Evolutionary conservation across 106 monocot genomes (phyloP), one percentile per base, ranked within the genome.

Genomic region (Alisma plantagoaquatica): DNA sequence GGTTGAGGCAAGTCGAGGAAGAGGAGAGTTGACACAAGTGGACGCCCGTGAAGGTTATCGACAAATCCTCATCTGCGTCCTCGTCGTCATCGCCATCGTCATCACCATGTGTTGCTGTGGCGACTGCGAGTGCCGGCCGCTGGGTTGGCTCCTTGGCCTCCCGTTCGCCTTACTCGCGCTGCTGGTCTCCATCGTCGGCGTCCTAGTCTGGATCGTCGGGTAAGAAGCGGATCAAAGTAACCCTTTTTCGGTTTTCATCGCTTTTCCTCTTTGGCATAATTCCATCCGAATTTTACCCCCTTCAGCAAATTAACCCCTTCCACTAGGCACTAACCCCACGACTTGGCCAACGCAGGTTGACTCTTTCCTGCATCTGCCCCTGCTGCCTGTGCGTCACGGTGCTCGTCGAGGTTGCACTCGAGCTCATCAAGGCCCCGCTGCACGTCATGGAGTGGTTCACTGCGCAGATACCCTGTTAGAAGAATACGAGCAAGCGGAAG

Each of bases 371-470:
- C 72, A 72, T 88, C 32, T 88, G 87, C 78, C 87, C 87, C 26
- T 88, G 87, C 70, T 88, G 87, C 64, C 61, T 88, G 50, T 88
- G 90, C 64, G 84, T 90, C 68, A 90, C 90, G 43, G 48, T 90
- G 24, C 19, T 79, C 62, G 80, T 90, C 53, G 90, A 90, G 71
- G 12, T 90, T 38, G 90, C 90, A 27, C 70, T 90, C 41, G 90
- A 90, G 72, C 77, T 90, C 68, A 71, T 90, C 68, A 90, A 90
- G 46, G 84, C 83, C 0, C 90, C 90, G 14, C 70, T 90, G 21
- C 83, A 84, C 49, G 84, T 90, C 60, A 90, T 90, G 72, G 46
- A 60, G 41, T 90, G 90, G 90, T 90, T 90, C 84, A 90, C 73
- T 46, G 23, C 58, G 1, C 69, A 73, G 56, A 73, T 74, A 53